Base-by-base conservation (phyloP, 768 basidiomycete genomes). In the Coprinopsis cinerea region DNA sequence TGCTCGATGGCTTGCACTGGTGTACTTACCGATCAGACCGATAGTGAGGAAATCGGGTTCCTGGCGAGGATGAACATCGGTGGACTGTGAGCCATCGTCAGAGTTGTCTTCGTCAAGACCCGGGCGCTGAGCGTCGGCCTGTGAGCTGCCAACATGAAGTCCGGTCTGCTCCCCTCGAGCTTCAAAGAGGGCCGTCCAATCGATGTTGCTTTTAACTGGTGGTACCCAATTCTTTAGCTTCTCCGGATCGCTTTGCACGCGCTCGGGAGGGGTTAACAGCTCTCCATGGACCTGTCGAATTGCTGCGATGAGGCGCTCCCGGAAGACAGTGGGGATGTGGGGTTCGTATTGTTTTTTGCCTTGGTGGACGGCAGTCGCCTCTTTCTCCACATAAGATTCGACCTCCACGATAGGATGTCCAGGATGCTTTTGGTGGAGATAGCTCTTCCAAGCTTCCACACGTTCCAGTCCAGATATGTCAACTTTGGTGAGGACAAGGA, bases 401-500 rank as follows among this genome's bases (percentile, higher is more conserved):
- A 92, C 90, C 50, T 80, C 76, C 2, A 92, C 83, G 13, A 92
- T 75, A 2, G 72, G 77, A 2, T 76, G 58, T 14, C 65, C 68
- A 2, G 85, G 83, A 60, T 82, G 77, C 4, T 60, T 71, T 11
- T 62, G 52, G n/a, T 67, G 63, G 26, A 92, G 72, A 62, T 82
- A 83, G 1, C 67, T 59, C 11, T 74, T 72, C 91, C 92, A 93
- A 2, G 80, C 78, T 6, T 73, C 67, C 1, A 79, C 77, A 35
- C 84, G 76, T 24, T 62, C 69, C 11, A 78, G 76, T 14, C 91
- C 89, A 4, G 87, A 75, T 30, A 97, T 85, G 66, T 95, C 95
- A 18, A 83, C 81, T 64, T 97, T 94, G 15, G 92, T 93, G 7
- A 94, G 74, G 43, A 92, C 83, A 36, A 94, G 75, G 44, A 94